Conservation (phyloP, 1,284 basidiomycete species). For the Boletus hoseneyae region DNA sequence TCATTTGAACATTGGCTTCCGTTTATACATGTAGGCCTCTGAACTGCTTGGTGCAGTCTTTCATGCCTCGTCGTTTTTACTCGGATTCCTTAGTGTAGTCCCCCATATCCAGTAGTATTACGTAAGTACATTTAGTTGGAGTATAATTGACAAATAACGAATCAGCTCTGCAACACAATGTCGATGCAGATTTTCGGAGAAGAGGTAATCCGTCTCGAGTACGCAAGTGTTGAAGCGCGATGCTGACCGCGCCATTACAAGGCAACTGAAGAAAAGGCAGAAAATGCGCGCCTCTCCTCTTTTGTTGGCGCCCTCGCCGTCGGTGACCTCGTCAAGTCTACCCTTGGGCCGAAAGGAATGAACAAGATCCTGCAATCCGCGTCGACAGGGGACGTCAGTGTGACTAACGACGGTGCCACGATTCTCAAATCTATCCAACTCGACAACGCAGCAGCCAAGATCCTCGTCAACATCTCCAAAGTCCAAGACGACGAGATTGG, state of each 20-base stretch:
- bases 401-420: conserved; percentile 99
- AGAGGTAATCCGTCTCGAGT: conserved; percentile 29
- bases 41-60: no score
- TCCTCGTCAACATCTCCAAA: conserved; percentile 99
- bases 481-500: conserved; percentile 99
- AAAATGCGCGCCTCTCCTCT: conserved; percentile 96
- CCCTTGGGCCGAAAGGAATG: conserved; percentile 97
- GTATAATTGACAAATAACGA: no score
- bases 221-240: background rate
- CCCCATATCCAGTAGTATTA: no score
- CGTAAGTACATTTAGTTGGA: no score
- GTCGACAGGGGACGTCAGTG: conserved; percentile 90
- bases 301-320: conserved; percentile 97
- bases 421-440: conserved; percentile 97
- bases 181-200: conserved; percentile 47
- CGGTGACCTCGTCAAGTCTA: conserved; percentile 97
- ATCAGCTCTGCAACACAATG: conserved; percentile 25
- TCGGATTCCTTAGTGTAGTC: no score
- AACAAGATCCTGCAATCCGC: conserved; percentile 94
- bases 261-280: conserved; percentile 98
- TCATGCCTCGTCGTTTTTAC: no score
- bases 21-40: no score
- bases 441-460: conserved; percentile 98
- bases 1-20: no score
- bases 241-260: conserved; percentile 33